Evolutionary conservation across 192 early-diverging fungal genomes (phyloP).

Genomic region (Chytriomyces confervae): DNA sequence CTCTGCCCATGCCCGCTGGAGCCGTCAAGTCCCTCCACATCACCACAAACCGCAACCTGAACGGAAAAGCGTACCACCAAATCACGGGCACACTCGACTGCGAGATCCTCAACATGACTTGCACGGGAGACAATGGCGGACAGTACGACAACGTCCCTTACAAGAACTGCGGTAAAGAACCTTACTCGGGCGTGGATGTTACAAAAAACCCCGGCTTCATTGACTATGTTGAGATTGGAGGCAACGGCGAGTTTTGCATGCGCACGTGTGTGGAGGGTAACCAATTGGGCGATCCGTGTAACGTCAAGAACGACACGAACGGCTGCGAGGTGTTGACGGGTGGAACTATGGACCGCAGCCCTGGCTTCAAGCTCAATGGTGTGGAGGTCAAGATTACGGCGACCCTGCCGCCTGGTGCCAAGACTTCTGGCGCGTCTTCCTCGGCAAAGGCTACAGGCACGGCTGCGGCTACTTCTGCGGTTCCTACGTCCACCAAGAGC

Average conservation of each 20-base stretch:
- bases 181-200: conserved; percentile 37
- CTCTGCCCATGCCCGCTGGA: conserved; percentile 19
- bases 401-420: not conserved
- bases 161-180: conserved; percentile 41
- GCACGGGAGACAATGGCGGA: conserved; percentile 5
- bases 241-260: conserved; percentile 47
- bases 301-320: conserved; percentile 2
- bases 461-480: not conserved
- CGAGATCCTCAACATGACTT: conserved; percentile 35
- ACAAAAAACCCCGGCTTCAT: conserved; percentile 1
- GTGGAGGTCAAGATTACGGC: not conserved
- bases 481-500: too few species aligned
- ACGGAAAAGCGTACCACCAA: conserved; percentile 33
- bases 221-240: conserved; percentile 41
- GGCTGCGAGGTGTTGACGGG: conserved; percentile 13
- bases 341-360: not conserved
- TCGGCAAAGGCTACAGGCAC: conserved; percentile 8
- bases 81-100: conserved; percentile 38
- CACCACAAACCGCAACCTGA: not conserved
- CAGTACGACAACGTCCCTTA: conserved; percentile 24
- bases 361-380: not conserved
- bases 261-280: conserved; percentile 30
- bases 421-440: not conserved
- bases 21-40: conserved; percentile 39
- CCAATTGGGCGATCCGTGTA: not conserved